These are phyloP conservation scores for Vigna hirtella DNA, from an alignment of 306 rosid species.

Conservation along the genomic window DNA sequence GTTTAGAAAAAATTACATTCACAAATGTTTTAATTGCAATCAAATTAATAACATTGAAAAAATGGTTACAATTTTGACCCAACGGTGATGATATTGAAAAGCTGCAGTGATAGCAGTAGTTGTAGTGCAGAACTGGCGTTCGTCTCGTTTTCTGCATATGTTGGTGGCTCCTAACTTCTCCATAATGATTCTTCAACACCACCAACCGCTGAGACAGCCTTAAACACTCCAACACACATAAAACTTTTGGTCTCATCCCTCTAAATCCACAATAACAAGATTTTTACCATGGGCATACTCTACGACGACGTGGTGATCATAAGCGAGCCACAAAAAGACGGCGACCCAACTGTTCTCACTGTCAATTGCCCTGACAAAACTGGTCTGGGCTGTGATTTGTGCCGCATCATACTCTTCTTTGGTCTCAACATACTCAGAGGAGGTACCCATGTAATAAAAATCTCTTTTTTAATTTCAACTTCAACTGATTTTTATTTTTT, in stretches of 20 bases:
- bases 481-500: neutral
- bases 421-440: conserved; percentile 91
- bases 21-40: no score
- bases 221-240: neutral
- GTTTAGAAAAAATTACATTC: no score
- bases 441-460: conserved; percentile 53
- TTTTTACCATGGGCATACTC: conserved; percentile 68
- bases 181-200: neutral
- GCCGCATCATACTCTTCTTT: conserved; percentile 93
- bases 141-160: neutral
- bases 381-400: conserved; percentile 93
- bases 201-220: neutral
- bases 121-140: neutral
- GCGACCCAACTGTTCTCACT: conserved; percentile 75
- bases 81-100: no score
- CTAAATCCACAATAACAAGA: neutral
- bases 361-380: conserved; percentile 97
- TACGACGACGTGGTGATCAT: conserved; percentile 84
- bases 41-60: no score
- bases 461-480: neutral
- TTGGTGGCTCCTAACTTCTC: neutral
- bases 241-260: neutral
- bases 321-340: conserved; percentile 65
- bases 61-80: no score
- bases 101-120: no score